Evolutionary conservation across 1,139 yeast species (phyloP).

Genomic region (Suhomyces wounanorum): DNA sequence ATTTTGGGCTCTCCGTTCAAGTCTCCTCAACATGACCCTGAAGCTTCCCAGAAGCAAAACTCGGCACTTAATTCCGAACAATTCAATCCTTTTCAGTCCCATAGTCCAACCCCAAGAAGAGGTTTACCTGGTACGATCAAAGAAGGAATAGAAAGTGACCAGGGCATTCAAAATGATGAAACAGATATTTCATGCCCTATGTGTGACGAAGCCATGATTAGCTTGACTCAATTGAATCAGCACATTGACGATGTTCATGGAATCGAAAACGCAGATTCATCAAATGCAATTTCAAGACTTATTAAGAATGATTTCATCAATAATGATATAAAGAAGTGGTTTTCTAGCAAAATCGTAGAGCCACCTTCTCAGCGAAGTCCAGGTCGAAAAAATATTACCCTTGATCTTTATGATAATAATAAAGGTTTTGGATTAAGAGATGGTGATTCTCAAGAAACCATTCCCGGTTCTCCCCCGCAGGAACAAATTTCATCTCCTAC

Average conservation of each 20-base stretch:
- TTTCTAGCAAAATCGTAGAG: slow-evolving; percentile 18
- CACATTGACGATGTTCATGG: slow-evolving; percentile 73
- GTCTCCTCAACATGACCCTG: slow-evolving; percentile 17
- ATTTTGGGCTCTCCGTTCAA: slow-evolving; percentile 29
- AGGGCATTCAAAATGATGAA: background rate
- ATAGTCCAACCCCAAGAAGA: slow-evolving; percentile 16
- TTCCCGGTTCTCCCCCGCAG: background rate
- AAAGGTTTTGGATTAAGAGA: slow-evolving; percentile 34
- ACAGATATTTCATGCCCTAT: slow-evolving; percentile 57
- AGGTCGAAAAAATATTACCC: slow-evolving; percentile 29
- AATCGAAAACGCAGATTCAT: slow-evolving; percentile 2
- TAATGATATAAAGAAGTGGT: slow-evolving; percentile 27
- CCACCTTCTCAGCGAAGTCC: slow-evolving; percentile 10
- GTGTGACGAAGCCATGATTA: slow-evolving; percentile 62
- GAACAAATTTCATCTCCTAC: slow-evolving; percentile 6
- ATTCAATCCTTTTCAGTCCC: background rate
- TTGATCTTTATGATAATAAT: slow-evolving; percentile 39
- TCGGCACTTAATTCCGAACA: background rate
- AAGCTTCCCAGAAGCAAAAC: background rate
- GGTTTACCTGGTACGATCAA: background rate
- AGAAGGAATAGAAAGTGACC: background rate
- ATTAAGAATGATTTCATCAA: slow-evolving; percentile 23
- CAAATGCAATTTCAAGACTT: slow-evolving; percentile 13
- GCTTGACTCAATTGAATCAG: slow-evolving; percentile 58
- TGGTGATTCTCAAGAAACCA: slow-evolving; percentile 8